Conservation (phyloP, 2,329 filamentous ascomycete genomes). For the Neopestalotiopsis sp. region DNA sequence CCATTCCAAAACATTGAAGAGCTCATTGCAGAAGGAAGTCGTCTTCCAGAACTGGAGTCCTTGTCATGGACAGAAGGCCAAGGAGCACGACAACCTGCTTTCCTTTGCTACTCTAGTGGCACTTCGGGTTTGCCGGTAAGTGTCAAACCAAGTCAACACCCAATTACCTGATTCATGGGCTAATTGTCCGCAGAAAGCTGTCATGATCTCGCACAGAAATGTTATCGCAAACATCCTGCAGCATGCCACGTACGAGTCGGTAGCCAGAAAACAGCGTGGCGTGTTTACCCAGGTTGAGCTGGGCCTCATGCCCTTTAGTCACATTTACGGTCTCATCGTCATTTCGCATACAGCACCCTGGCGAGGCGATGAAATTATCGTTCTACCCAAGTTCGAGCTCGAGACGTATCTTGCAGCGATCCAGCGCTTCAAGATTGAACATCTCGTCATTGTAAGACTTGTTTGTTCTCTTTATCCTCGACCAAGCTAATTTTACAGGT, state of each 20-base stretch:
- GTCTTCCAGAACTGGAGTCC: constrained; percentile 53
- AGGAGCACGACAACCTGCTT: constrained; percentile 67
- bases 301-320: constrained; percentile 75
- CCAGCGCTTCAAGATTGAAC: constrained; percentile 69
- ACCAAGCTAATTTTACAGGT: constrained; percentile 62
- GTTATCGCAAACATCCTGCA: constrained; percentile 78
- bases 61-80: constrained; percentile 63
- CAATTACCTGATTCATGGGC: neutral
- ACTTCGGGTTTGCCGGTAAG: constrained; percentile 72
- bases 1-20: constrained; percentile 67
- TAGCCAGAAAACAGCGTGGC: constrained; percentile 33
- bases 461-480: neutral
- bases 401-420: constrained; percentile 64
- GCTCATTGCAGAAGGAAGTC: constrained; percentile 62
- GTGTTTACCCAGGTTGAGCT: constrained; percentile 48
- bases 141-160: constrained; percentile 9
- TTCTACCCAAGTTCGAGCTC: constrained; percentile 77
- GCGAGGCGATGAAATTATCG: constrained; percentile 72
- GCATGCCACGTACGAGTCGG: constrained; percentile 48
- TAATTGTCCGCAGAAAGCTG: constrained; percentile 64
- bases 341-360: constrained; percentile 69
- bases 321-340: constrained; percentile 78
- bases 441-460: neutral
- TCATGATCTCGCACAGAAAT: constrained; percentile 78
- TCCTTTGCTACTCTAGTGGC: constrained; percentile 75